Conservation (phyloP, 306 rosid species). For the Gastrolobium bilobum region DNA sequence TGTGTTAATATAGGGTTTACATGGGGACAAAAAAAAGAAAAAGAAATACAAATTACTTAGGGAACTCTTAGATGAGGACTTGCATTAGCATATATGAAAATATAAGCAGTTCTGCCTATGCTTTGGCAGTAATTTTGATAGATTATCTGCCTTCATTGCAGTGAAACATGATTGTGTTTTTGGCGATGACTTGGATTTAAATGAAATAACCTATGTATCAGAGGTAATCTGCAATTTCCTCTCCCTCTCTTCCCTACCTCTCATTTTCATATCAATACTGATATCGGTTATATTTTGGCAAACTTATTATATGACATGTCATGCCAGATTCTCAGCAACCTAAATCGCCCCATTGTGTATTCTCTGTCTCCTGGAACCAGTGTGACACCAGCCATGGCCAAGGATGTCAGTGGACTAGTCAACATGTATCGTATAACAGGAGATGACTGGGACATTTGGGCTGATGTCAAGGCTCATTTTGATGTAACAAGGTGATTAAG, state of each 20-base stretch:
- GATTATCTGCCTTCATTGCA: constrained; percentile 54
- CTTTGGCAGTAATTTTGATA: constrained; percentile 35
- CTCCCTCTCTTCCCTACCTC: constrained; percentile 13
- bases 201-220: constrained; percentile 80
- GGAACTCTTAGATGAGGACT: constrained; percentile 5
- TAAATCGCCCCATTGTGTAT: constrained; percentile 74
- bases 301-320: constrained; percentile 35
- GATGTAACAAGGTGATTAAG: constrained; percentile 74
- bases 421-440: constrained; percentile 96
- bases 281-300: constrained; percentile 22
- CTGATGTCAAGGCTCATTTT: constrained; percentile 76
- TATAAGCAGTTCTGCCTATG: not conserved
- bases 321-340: constrained; percentile 73
- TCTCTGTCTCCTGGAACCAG: constrained; percentile 92
- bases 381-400: constrained; percentile 84
- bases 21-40: not conserved
- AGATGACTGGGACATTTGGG: constrained; percentile 96
- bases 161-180: constrained; percentile 98
- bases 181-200: constrained; percentile 89
- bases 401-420: constrained; percentile 71
- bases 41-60: not conserved
- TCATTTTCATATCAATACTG: constrained; percentile 22
- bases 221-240: constrained; percentile 60
- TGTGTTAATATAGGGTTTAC: not conserved
- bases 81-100: constrained; percentile 3